Conservation (phyloP, 2,329 filamentous ascomycete genomes). For the Colletotrichum sublineola region DNA sequence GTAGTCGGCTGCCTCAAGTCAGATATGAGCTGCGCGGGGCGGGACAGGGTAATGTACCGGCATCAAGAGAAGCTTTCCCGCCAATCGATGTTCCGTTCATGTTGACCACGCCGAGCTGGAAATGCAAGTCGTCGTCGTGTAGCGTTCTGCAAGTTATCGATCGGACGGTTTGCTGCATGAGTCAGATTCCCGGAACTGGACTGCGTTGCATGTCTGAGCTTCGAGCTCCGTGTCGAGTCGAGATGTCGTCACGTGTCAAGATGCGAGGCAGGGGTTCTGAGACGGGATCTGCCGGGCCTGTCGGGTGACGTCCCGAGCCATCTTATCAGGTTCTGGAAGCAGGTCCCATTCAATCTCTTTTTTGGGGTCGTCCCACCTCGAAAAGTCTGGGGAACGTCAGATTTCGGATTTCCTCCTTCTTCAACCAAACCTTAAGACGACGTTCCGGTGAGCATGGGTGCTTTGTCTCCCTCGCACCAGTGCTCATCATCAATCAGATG, state of each 20-base stretch:
- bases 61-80: slow-evolving; percentile 58
- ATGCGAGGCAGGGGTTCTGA: slow-evolving; percentile 4
- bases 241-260: slow-evolving; percentile 40
- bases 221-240: slow-evolving; percentile 27
- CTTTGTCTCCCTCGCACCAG: not conserved
- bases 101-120: slow-evolving; percentile 25
- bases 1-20: slow-evolving; percentile 74
- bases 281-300: slow-evolving; percentile 23
- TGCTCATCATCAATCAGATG: not conserved
- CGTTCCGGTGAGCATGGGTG: not conserved
- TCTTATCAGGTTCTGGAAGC: slow-evolving; percentile 28
- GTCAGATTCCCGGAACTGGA: slow-evolving; percentile 22
- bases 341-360: slow-evolving; percentile 7
- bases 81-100: slow-evolving; percentile 57
- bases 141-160: slow-evolving; percentile 2
- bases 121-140: not conserved
- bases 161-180: slow-evolving; percentile 25
- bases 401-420: not conserved
- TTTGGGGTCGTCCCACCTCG: slow-evolving; percentile 35
- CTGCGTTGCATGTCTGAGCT: slow-evolving; percentile 21
- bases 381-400: slow-evolving; percentile 34
- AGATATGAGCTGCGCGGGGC: slow-evolving; percentile 34
- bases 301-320: slow-evolving; percentile 15
- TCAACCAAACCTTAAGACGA: slow-evolving; percentile 20
- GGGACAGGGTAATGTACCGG: slow-evolving; percentile 53